phyloP scores from a whole-genome alignment of 2,329 filamentous ascomycete species.

The Ophiostoma fasciatum region DNA sequence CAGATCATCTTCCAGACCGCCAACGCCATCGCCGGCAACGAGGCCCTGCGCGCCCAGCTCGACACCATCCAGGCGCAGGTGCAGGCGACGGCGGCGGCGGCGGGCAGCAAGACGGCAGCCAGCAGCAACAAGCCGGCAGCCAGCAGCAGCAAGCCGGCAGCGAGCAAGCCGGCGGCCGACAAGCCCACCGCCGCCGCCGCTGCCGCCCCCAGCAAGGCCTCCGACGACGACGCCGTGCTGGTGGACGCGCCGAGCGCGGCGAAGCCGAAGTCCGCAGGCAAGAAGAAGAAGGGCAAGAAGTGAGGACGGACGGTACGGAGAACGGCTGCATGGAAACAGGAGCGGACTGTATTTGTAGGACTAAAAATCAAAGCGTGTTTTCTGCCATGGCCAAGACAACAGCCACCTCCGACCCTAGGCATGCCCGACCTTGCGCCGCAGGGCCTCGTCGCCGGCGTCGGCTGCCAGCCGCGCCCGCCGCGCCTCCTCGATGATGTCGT shows the following conservation, averaged over 20 bases:
- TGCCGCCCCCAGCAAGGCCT: too few relatives aligned
- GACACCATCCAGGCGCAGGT: constrained; percentile 59
- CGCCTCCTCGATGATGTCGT: constrained; percentile 32
- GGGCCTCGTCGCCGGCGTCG: constrained; percentile 29
- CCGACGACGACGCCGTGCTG: constrained; percentile 64
- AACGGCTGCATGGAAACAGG: too few relatives aligned
- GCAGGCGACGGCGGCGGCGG: constrained; percentile 46
- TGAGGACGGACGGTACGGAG: constrained; percentile 14
- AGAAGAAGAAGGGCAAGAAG: constrained; percentile 55
- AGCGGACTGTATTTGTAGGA: too few relatives aligned
- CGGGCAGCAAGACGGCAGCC: constrained; percentile 11
- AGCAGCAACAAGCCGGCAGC: neutral
- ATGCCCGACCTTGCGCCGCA: constrained; percentile 29
- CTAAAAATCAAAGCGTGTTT: neutral
- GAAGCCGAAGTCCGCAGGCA: constrained; percentile 16
- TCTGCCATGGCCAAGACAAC: neutral
- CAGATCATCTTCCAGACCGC: constrained; percentile 93
- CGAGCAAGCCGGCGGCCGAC: too few relatives aligned
- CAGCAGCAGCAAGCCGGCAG: neutral
- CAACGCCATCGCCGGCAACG: constrained; percentile 87
- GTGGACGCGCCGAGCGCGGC: constrained; percentile 39
- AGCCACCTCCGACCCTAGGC: constrained; percentile 1
- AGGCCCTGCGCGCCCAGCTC: constrained; percentile 57
- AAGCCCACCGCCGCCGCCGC: too few relatives aligned
- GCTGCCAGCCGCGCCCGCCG: constrained; percentile 22